A percentile compares a stretch with the other conserved stretches of the same genome.
Evolutionary conservation across 441 rosid species (phyloP).

Genomic region (Hura crepitans): DNA sequence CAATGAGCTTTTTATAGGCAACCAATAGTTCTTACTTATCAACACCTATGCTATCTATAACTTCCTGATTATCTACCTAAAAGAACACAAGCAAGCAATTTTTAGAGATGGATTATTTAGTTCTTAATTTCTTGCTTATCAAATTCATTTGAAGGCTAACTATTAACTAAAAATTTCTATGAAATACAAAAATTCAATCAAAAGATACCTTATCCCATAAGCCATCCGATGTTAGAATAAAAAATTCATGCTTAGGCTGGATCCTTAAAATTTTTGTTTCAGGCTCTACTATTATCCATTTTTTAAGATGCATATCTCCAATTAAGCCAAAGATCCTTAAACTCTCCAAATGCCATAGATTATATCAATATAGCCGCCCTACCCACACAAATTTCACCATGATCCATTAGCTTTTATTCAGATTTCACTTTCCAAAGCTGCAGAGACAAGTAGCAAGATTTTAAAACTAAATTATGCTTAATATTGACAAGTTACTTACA

Average conservation of each 20-base stretch:
- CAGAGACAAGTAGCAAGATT: background rate
- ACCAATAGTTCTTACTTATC: constrained; percentile 38
- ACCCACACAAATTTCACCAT: constrained; percentile 16
- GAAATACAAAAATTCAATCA: background rate
- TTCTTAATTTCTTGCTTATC: too few relatives aligned
- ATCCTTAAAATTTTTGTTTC: constrained; percentile 53
- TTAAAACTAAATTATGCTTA: background rate
- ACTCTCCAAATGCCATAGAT: constrained; percentile 76
- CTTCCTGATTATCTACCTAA: constrained; percentile 86
- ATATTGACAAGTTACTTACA: constrained; percentile 36
- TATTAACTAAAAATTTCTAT: background rate
- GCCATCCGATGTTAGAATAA: constrained; percentile 90
- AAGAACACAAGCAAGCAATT: background rate
- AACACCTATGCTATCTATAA: constrained; percentile 52
- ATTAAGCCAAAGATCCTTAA: constrained; percentile 76
- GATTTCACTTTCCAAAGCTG: background rate
- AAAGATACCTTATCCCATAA: constrained; percentile 78
- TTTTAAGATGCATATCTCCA: constrained; percentile 65
- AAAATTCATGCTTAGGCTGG: constrained; percentile 57
- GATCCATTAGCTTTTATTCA: constrained; percentile 11
- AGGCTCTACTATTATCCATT: constrained; percentile 83
- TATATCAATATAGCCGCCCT: constrained; percentile 94
- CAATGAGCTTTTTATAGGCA: constrained; percentile 73
- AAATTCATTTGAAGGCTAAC: too few relatives aligned
- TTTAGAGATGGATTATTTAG: background rate